A percentile compares a stretch with the other conserved stretches of the same genome.
phyloP scores from a whole-genome alignment of 2,329 filamentous ascomycete species.

The Magnaporthiopsis poae region DNA sequence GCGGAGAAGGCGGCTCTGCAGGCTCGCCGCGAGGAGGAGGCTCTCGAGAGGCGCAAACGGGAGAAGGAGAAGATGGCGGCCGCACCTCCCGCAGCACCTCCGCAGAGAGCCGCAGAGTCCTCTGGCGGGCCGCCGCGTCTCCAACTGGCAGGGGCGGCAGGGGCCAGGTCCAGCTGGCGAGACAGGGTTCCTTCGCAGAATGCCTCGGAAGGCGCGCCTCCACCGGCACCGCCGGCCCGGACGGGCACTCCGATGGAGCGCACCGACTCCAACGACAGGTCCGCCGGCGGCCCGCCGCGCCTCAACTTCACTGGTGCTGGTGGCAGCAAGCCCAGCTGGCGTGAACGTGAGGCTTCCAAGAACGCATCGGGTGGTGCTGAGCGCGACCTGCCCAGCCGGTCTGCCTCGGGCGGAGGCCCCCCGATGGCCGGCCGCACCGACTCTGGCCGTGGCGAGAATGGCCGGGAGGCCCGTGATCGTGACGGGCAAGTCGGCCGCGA shows the following conservation, averaged over 20 bases:
- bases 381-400: slow-evolving; percentile 18
- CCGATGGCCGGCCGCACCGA: slow-evolving; percentile 32
- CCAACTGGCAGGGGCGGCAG: slow-evolving; percentile 42
- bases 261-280: slow-evolving; percentile 35
- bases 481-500: slow-evolving; percentile 16
- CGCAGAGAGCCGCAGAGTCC: slow-evolving; percentile 33
- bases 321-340: slow-evolving; percentile 45
- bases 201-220: slow-evolving; percentile 22
- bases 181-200: slow-evolving; percentile 42
- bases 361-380: slow-evolving; percentile 15
- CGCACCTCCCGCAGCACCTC: slow-evolving; percentile 16
- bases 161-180: slow-evolving; percentile 49
- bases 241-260: slow-evolving; percentile 26
- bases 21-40: slow-evolving; percentile 77
- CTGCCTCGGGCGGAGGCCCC: slow-evolving; percentile 28
- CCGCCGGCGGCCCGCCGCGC: slow-evolving; percentile 41
- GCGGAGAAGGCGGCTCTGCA: slow-evolving; percentile 59
- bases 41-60: slow-evolving; percentile 62
- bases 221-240: slow-evolving; percentile 22
- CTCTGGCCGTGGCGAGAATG: slow-evolving; percentile 33
- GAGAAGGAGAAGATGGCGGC: slow-evolving; percentile 44
- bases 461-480: slow-evolving; percentile 12
- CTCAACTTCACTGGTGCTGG: slow-evolving; percentile 38
- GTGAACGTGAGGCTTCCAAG: slow-evolving; percentile 48
- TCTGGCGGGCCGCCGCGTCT: slow-evolving; percentile 49